phyloP scores from a whole-genome alignment of 169 alveolate genomes.

The Plasmodium vivax region DNA sequence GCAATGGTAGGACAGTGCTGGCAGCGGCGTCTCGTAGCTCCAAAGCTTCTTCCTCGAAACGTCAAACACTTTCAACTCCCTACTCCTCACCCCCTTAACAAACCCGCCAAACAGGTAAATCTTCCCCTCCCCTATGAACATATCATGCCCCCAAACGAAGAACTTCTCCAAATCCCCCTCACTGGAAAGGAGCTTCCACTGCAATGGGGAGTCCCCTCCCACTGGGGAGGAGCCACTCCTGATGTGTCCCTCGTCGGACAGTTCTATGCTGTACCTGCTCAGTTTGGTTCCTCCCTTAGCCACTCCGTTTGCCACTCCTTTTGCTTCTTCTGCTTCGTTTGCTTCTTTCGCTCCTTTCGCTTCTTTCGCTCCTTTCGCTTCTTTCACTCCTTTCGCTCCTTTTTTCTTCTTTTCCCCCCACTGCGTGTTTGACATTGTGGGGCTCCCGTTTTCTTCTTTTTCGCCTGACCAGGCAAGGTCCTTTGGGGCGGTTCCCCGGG shows the following conservation, averaged over 20 bases:
- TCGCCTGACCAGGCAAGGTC: background rate
- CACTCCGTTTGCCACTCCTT: too few species aligned
- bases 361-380: too few species aligned
- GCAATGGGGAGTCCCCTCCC: background rate
- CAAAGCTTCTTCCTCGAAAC: constrained; percentile 4
- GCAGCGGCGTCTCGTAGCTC: constrained; percentile 16
- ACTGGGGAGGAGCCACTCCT: background rate
- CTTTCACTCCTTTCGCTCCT: background rate
- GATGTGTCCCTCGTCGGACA: constrained; percentile 13
- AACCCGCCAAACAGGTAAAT: constrained; percentile 67
- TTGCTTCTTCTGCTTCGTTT: too few species aligned
- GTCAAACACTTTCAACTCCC: constrained; percentile 29
- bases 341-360: too few species aligned
- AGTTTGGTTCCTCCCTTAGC: background rate
- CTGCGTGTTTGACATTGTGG: background rate
- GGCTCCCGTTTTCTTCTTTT: background rate
- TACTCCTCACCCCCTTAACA: constrained; percentile 51
- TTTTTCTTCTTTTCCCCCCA: background rate
- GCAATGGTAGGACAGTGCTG: constrained; percentile 20
- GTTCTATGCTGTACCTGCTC: constrained; percentile 4
- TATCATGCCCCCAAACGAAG: constrained; percentile 74
- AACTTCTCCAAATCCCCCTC: constrained; percentile 23
- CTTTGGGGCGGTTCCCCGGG: background rate
- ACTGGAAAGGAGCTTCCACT: constrained; percentile 29
- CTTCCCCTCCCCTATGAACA: constrained; percentile 48